Base-by-base conservation (phyloP, 306 rosid species). In the Fagus crenata region DNA sequence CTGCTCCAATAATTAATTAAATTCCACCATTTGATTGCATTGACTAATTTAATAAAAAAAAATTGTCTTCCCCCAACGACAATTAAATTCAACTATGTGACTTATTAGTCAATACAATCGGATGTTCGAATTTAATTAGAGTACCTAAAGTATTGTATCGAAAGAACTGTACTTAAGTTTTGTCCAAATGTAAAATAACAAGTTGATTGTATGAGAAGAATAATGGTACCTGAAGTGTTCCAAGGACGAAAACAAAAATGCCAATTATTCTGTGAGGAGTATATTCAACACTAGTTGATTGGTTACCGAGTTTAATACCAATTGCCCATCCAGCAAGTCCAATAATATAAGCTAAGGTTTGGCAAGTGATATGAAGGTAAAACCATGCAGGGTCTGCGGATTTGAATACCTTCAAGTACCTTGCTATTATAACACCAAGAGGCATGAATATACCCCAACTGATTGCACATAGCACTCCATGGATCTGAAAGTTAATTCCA, bases 271-370 rank as follows among this genome's bases (percentile, higher is more conserved):
- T 81, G 65, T 95, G 98, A 2, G 86, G 67, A 14, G 53, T 5
- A 14, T 89, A 63, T 1, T 67, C 2, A 67, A 83, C 0, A 11
- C 92, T 92, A n/a, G 3, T 28, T 0, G 97, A 84, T 40, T 95
- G 92, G 63, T 86, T 80, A 2, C 99, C 99, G 7, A 95, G 96
- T 75, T 92, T 95, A 15, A 95, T 84, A 71, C 99, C 97, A n/a
- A 97, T 91, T 18, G 89, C 99, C 97, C 97, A 95, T 35, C 99
- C 97, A 74, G 93, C 96, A 75, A 95, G 97, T 46, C 99, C 99
- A 58, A 95, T 36, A 31, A 89, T 83, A 55, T 95, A 92, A 1
- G 98, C 99, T 49, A 97, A 83, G 68, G 92, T 78, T 76, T 95
- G 99, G 81, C 98, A 95, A 39, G 89, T 82, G 14, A 90, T 87